Base-by-base conservation (phyloP, 257 asterid species). In the Solanum paucissectum region DNA sequence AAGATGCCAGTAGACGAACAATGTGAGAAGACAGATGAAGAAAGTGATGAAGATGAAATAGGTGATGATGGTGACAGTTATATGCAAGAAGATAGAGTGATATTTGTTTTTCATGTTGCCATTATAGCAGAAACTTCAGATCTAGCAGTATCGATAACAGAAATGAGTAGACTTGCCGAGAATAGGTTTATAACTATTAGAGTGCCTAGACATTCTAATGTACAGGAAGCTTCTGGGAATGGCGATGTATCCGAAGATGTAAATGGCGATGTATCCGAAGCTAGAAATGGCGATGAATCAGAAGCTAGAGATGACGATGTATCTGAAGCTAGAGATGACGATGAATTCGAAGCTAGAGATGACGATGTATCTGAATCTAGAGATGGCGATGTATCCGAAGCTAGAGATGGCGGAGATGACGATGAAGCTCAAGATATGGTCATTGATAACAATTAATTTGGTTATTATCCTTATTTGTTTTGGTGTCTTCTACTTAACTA, bases 1-100 rank as follows among this genome's bases (percentile, higher is more conserved):
- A 77, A 81, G 16, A 90, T 94, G 94, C 93, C 94, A 37, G 27
- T 23, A 7, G 23, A 79, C 1, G 27, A 44, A 27, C 27, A 72
- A 23, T 7, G 81, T 9, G 81, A 33, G 29, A 9, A 34, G 12
- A 9, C 37, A 72, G 3, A 72, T 4, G 79, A 33, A 8, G n/a
- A 33, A 72, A 20, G 23, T 4, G 27, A 11, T 72, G 42, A 27
- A 6, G 34, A 68, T 68, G 74, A 6, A 68, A 12, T 5, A 64
- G 18, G 37, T 27, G 75, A 16, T 71, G n/a, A 71, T 32, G 13
- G 40, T 14, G 42, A 1, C 11, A 32, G 12, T 14, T 40, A 71
- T 34, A 16, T 66, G 9, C 10, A 12, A 1, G 36, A 12, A 68
- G 75, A 32, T 29, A 69, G 75, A 69, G 37, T 69, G 37, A 1